phyloP scores from a whole-genome alignment of 441 rosid genomes.

The Daphne laureola region DNA sequence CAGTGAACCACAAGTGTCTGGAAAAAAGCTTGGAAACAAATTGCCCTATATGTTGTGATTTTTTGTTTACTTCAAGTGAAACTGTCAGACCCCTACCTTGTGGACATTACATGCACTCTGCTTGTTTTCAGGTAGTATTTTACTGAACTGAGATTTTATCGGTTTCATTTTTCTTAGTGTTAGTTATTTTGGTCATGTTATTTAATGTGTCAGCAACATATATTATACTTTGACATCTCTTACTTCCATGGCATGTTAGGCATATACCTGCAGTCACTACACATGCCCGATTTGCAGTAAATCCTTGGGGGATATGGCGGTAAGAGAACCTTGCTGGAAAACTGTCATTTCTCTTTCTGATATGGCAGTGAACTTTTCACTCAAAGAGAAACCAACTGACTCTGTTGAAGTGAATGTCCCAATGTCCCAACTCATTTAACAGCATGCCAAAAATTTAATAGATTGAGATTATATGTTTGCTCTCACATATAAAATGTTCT shows the following conservation, averaged over 20 bases:
- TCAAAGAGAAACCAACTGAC: too few relatives aligned
- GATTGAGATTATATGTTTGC: too few relatives aligned
- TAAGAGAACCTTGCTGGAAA: constrained; percentile 21
- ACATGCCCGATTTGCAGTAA: constrained; percentile 72
- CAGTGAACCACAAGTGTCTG: constrained; percentile 59
- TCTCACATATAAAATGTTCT: too few relatives aligned
- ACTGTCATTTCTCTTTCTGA: too few relatives aligned
- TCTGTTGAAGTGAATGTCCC: too few relatives aligned
- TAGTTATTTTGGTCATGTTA: too few relatives aligned
- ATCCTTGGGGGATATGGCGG: constrained; percentile 79
- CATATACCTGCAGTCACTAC: constrained; percentile 72
- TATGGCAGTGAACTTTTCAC: too few relatives aligned
- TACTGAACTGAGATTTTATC: background rate
- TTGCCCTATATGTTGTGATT: constrained; percentile 71
- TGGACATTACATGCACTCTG: constrained; percentile 70
- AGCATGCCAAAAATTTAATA: too few relatives aligned
- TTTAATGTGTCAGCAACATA: background rate
- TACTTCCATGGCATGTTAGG: constrained; percentile 28
- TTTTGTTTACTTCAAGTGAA: constrained; percentile 60
- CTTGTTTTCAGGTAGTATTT: constrained; percentile 59
- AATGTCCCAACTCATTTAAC: too few relatives aligned
- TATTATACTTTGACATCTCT: constrained; percentile 4
- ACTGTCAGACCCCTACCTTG: constrained; percentile 64
- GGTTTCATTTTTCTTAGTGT: too few relatives aligned
- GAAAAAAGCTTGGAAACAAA: constrained; percentile 67